These are phyloP conservation scores for Dactylellina cionopaga DNA, from an alignment of 2,329 filamentous ascomycete species.

Conservation along the genomic window DNA sequence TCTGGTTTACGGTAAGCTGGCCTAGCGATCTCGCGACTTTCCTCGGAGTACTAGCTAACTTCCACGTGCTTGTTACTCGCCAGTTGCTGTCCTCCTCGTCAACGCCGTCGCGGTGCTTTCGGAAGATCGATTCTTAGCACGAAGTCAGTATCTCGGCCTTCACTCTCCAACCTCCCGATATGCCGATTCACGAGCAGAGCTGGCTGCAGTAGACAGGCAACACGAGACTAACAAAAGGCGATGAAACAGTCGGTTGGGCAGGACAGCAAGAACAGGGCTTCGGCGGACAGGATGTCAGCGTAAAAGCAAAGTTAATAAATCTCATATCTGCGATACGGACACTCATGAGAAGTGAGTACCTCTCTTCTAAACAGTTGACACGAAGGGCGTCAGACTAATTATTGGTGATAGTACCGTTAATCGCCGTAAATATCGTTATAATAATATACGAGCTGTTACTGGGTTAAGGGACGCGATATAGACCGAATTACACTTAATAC, in stretches of 20 bases:
- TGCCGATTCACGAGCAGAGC: slow-evolving; percentile 18
- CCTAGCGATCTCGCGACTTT: too few relatives aligned
- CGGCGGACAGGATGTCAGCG: slow-evolving; percentile 75
- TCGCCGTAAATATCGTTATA: slow-evolving; percentile 48
- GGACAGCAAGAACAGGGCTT: slow-evolving; percentile 62
- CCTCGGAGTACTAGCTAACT: slow-evolving; percentile 36
- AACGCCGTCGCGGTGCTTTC: slow-evolving; percentile 94
- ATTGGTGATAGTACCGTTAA: slow-evolving; percentile 36
- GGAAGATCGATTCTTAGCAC: slow-evolving; percentile 63
- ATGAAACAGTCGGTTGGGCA: slow-evolving; percentile 78
- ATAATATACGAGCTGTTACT: slow-evolving; percentile 49
- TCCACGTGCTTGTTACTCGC: slow-evolving; percentile 10
- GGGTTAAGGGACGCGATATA: slow-evolving; percentile 22
- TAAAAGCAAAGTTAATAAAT: slow-evolving; percentile 88
- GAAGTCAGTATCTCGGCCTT: slow-evolving; percentile 67
- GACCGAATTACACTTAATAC: too few relatives aligned
- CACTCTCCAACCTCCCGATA: slow-evolving; percentile 16
- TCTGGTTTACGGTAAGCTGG: slow-evolving; percentile 47
- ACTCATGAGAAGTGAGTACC: slow-evolving; percentile 81
- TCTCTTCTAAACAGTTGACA: not conserved
- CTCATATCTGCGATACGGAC: slow-evolving; percentile 90
- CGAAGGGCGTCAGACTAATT: not conserved
- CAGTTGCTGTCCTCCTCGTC: slow-evolving; percentile 84
- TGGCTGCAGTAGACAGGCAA: not conserved
- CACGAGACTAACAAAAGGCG: not conserved